phyloP scores from a whole-genome alignment of 768 basidiomycete genomes.

The Hemileccinum impolitum region DNA sequence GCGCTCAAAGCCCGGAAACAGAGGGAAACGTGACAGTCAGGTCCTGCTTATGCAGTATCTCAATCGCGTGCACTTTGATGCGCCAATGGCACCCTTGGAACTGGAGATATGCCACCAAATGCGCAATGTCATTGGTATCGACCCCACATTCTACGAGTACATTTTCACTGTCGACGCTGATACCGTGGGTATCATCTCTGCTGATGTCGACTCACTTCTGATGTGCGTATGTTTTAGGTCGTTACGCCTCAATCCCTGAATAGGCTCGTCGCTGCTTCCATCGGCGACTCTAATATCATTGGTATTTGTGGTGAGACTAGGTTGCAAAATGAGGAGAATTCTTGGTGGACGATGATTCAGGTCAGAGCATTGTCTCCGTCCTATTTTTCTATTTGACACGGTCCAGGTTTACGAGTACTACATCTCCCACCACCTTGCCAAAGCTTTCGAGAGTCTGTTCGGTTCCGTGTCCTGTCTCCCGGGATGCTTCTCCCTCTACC shows the following conservation, averaged over 20 bases:
- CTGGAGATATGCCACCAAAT: conserved; percentile 73
- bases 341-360: conserved; percentile 80
- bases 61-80: conserved; percentile 66
- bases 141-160: conserved; percentile 74
- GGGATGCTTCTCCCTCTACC: conserved; percentile 70
- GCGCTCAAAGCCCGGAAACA: conserved; percentile 61
- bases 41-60: conserved; percentile 64
- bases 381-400: conserved; percentile 1
- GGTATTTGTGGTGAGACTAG: conserved; percentile 71
- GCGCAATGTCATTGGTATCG: conserved; percentile 71
- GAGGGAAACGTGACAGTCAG: conserved; percentile 69
- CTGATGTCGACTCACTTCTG: conserved; percentile 2
- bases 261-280: conserved; percentile 58
- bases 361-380: conserved; percentile 24
- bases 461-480: conserved; percentile 73
- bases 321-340: conserved; percentile 62
- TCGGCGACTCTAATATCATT: conserved; percentile 60
- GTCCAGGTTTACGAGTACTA: conserved; percentile 64
- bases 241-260: conserved; percentile 67
- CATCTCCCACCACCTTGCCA: conserved; percentile 63
- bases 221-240: conserved; percentile 35
- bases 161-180: conserved; percentile 72
- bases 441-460: conserved; percentile 66
- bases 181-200: conserved; percentile 39
- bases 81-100: conserved; percentile 63